Base-by-base conservation (phyloP, 2,329 filamentous ascomycete genomes). In the Phaeosphaeriaceae sp. region DNA sequence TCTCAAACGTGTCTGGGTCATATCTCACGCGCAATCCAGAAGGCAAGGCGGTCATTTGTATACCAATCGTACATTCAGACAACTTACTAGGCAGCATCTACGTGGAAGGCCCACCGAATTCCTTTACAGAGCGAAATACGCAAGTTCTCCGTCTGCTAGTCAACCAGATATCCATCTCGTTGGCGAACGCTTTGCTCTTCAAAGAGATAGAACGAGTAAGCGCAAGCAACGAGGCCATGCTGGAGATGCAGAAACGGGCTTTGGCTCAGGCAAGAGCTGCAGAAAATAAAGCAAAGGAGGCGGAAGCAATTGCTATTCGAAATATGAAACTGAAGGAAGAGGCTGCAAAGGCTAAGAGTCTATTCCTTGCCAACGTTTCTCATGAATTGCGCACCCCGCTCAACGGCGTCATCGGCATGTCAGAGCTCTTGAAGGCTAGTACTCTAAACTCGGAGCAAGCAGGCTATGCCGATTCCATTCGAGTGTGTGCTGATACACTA, bases 281-380 rank as follows among this genome's bases (percentile, higher is more conserved):
- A 0, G 88, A 92, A 70, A 82, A 82, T 52, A 91, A 92, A 70
- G 89, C 89, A 8, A 91, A 90, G 70, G 77, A 83, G 43, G 89
- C 89, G 1, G 88, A 92, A 68, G 84, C 87, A 0, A 85, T 90
- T 66, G 89, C 89, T 6, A 85, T 89, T 66, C 83, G 87, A 52
- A 91, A 90, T 68, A 88, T 92, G 68, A 87, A 89, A 72, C 81
- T 92, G 32, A 90, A 90, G 13, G 89, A 93, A 67, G 89, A 93
- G 70, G 89, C 89, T 9, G 88, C 89, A 17, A 90, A 89, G 72
- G 89, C 89, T 32, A 93, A 93, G 70, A 88, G 86, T 2, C 90
- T 92, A 48, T 93, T 93, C 68, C 64, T 82, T 3, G 80, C 80
- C 4, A 82, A 82, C 42, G 79, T 82, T 3, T 79, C 76, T 3